Conservation (phyloP, 2,329 filamentous ascomycete species). For the Ophiostoma novo-ulmi region DNA sequence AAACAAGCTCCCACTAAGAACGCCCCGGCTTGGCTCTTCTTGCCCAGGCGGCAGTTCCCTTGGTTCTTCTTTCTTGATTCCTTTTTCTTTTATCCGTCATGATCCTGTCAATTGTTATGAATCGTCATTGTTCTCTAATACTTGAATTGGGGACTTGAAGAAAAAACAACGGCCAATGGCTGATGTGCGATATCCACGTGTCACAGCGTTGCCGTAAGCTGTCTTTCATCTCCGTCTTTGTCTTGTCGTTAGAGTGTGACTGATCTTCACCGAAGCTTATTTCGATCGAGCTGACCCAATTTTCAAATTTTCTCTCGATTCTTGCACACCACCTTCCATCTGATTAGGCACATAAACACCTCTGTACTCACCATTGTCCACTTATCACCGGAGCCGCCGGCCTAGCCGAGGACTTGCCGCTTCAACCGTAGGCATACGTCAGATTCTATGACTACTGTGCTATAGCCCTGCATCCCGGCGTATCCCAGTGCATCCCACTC, state of each 20-base stretch:
- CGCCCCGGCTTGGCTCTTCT: not conserved
- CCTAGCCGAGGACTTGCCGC: slow-evolving; percentile 4
- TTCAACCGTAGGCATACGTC: not conserved
- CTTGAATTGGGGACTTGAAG: not conserved
- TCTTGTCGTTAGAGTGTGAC: not conserved
- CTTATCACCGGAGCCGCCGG: not conserved
- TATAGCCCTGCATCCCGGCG: not conserved
- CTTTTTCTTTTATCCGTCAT: not conserved
- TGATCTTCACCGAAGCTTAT: slow-evolving; percentile 1
- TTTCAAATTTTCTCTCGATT: not conserved
- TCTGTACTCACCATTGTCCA: not conserved
- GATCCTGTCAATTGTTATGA: too few relatives aligned
- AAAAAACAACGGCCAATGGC: not conserved
- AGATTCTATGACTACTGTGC: not conserved
- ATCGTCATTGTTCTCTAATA: not conserved
- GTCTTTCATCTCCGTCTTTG: not conserved
- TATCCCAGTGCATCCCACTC: not conserved
- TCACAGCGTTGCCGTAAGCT: not conserved
- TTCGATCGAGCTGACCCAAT: not conserved
- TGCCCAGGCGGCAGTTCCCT: not conserved
- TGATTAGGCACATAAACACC: not conserved
- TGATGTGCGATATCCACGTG: not conserved
- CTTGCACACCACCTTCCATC: not conserved
- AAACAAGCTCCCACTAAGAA: slow-evolving; percentile 18
- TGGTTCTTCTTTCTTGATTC: not conserved